Base-by-base conservation (phyloP, 2,329 filamentous ascomycete species). In the Nannizziopsis arthrosporioides region DNA sequence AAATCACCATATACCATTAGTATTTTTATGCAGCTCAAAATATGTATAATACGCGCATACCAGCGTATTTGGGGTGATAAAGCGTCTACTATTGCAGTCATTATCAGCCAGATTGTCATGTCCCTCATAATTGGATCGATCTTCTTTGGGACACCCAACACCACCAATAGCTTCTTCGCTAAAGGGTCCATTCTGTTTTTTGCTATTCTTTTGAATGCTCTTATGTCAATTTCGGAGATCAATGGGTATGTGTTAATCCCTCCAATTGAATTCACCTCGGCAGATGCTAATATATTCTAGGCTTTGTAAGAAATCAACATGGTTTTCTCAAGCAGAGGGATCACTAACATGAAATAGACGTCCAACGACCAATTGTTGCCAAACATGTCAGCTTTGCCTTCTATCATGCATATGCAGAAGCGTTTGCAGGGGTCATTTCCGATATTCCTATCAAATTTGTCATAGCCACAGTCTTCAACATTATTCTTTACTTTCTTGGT, bases 311-410 rank as follows among this genome's bases (percentile, higher is more conserved):
- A 8, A 19, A 27, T 5, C 10, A 38, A n/a, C 17, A 12, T 5
- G 15, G 32, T 18, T 17, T 14, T 15, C 11, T 27, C 5, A 6
- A 27, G 7, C 5, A 11, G 5, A 2, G 7, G 5, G 9, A 18
- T 6, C 30, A 48, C 39, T 44, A 14, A 48, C 22, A 10, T 32
- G 30, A 17, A 18, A 76, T 94, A 10, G 95, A 93, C 61, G 80
- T 85, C 10, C 88, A 94, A 76, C 82, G 89, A 32, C 84, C 86
- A 2, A 93, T 95, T 56, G 85, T 95, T 51, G 88, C 94, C 61
- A 95, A 95, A 64, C 89, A 95, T 59, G 73, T 76, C 44, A 81
- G 84, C 48, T 95, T 94, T 61, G 87, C 88, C 7, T 76, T 95
- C 17, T 94, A 94, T 56, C 89, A 94, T 62, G 87, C 90, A 0